Evolutionary conservation across 2,329 filamentous ascomycete species (phyloP), one percentile per base, ranked within the genome.

Genomic region (Aspergillus tamarii): DNA sequence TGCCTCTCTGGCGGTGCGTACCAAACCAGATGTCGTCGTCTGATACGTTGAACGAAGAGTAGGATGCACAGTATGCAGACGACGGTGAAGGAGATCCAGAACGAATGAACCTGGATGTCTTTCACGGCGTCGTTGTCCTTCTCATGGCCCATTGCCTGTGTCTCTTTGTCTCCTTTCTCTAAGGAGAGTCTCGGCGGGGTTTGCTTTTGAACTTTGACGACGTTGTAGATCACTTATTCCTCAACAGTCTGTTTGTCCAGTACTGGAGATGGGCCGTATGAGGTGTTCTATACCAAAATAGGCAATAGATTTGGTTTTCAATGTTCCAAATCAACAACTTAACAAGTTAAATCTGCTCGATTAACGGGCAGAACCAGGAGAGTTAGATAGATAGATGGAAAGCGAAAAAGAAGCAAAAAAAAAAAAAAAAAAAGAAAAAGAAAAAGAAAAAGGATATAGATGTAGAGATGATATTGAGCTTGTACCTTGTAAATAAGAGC

Each of bases 31-130:
- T 54, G 64, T 60, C 60, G 68, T 61, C 63, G 64, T 61, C 63
- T 68, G 62, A 69, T 66, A 50, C 67, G 64, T 52, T 65, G 67
- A 10, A 64, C 67, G 9, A 69, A 58, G 48, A 64, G 52, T 39
- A 66, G 46, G 41, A 67, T 63, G 61, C 68, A 68, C 34, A 64
- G 59, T 45, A 69, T 64, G 61, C 62, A 66, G 55, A 62, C 55
- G 52, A 59, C 58, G 30, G 60, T 45, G 54, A 67, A 69, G n/a
- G 68, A 26, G 59, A 66, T 60, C 55, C 67, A 67, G 59, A 68
- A 58, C 60, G 59, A 60, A 11, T 63, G 54, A 43, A 54, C 48
- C 36, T 61, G 59, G n/a, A 61, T 56, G 56, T 64, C 61, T 56
- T 54, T 39, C 55, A 60, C 26, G 23, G 58, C 56, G 58, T 41